Conservation (phyloP, 2,329 filamentous ascomycete species). For the Diaporthe eres region DNA sequence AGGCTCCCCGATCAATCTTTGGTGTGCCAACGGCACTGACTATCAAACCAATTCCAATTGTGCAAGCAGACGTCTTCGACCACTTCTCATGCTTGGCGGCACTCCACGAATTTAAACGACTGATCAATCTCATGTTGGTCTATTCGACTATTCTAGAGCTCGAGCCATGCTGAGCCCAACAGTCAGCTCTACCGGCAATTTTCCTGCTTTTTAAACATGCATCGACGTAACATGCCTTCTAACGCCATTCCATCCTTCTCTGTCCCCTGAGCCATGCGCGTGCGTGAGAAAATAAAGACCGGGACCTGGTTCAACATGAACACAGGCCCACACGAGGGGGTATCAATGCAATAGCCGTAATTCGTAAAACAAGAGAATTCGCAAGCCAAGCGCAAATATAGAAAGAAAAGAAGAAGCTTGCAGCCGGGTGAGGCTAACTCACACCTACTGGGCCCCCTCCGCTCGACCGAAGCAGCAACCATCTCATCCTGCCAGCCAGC, state of each 20-base stretch:
- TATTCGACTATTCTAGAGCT: background rate
- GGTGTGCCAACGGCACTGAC: background rate
- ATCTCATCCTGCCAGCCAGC: background rate
- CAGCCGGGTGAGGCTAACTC: background rate
- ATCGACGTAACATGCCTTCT: background rate
- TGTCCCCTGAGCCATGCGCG: background rate
- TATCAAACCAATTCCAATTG: background rate
- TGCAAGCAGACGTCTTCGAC: background rate
- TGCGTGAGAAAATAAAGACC: background rate
- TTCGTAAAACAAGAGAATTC: background rate
- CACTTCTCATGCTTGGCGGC: background rate
- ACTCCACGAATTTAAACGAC: background rate
- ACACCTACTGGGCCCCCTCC: background rate
- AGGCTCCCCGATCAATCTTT: background rate
- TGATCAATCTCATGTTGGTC: background rate
- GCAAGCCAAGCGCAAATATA: background rate
- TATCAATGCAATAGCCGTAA: slow-evolving; percentile 1
- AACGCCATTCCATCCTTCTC: background rate
- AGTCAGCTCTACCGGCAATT: background rate
- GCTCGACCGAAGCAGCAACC: background rate
- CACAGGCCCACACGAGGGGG: background rate
- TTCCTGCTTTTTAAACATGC: background rate
- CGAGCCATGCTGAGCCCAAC: background rate
- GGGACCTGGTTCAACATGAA: background rate
- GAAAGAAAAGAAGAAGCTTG: background rate